Percentiles rank a stretch among this genome's conserved stretches.
These are phyloP conservation scores for Mycena galericulata DNA, from an alignment of 768 basidiomycete genomes.

Conservation along the genomic window DNA sequence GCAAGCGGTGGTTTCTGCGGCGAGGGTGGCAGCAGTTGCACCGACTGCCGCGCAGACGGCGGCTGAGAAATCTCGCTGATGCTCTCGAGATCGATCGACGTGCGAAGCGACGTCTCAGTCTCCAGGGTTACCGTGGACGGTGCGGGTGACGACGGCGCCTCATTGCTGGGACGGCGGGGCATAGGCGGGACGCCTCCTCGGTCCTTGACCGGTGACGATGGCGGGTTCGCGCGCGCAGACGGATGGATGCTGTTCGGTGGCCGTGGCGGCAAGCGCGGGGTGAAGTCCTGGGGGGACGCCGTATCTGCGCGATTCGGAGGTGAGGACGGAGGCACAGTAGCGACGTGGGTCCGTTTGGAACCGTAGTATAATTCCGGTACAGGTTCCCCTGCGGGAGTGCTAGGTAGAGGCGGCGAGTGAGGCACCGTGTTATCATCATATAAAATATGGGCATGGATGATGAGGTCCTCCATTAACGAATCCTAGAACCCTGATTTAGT, in stretches of 20 bases:
- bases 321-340: constrained; percentile 57
- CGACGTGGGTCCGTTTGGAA: constrained; percentile 75
- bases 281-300: constrained; percentile 71
- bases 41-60: constrained; percentile 29
- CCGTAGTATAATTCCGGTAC: constrained; percentile 71
- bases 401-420: constrained; percentile 77
- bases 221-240: constrained; percentile 67
- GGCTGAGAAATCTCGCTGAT: constrained; percentile 27
- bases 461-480: constrained; percentile 86
- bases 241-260: constrained; percentile 85
- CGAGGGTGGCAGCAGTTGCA: constrained; percentile 24
- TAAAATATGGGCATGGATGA: constrained; percentile 72
- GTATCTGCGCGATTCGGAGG: constrained; percentile 37
- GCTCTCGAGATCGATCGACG: constrained; percentile 30
- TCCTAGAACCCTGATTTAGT: constrained; percentile 44
- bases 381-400: constrained; percentile 76
- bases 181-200: constrained; percentile 28
- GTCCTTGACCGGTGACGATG: constrained; percentile 59
- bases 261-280: constrained; percentile 74
- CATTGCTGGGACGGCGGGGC: constrained; percentile 32
- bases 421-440: constrained; percentile 67
- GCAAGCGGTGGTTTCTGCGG: constrained; percentile 11
- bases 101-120: constrained; percentile 28
- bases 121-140: constrained; percentile 32
- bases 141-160: constrained; percentile 29